Evolutionary conservation across 2,329 filamentous ascomycete species (phyloP).

Genomic region (Pseudogymnoascus sp.): DNA sequence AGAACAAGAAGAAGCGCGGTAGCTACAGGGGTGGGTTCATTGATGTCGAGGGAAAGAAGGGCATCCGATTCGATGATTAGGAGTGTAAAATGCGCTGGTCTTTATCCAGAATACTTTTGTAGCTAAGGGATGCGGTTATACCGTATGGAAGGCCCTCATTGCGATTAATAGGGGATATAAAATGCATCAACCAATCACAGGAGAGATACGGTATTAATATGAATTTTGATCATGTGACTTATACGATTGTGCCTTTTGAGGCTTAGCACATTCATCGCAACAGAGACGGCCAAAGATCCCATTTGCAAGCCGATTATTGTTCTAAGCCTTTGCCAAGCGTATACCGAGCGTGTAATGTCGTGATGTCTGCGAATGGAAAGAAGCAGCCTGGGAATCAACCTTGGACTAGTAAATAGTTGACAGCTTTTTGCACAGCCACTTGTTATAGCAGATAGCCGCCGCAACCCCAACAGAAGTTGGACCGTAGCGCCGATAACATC

Average conservation of each 20-base stretch:
- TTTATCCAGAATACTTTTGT: constrained; percentile 5
- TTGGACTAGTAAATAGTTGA: constrained; percentile 3
- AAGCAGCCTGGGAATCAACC: background rate
- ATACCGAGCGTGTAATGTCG: background rate
- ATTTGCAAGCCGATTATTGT: background rate
- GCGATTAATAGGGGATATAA: constrained; percentile 5
- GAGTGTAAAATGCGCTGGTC: background rate
- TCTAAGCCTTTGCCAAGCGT: background rate
- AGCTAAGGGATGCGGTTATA: background rate
- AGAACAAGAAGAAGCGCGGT: constrained; percentile 96
- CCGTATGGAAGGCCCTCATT: background rate
- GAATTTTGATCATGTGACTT: background rate
- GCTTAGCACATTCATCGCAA: background rate
- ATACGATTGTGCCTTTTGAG: background rate
- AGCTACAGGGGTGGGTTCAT: constrained; percentile 85
- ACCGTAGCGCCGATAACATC: background rate
- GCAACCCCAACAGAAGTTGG: background rate
- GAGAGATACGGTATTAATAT: background rate
- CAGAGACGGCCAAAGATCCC: background rate
- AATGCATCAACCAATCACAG: constrained; percentile 2
- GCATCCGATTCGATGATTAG: constrained; percentile 91
- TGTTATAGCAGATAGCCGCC: constrained; percentile 1
- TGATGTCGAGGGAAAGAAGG: constrained; percentile 72
- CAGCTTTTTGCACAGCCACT: background rate
- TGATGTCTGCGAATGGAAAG: background rate